Conservation (phyloP, 2,329 filamentous ascomycete species). For the Curvularia hawaiiensis region DNA sequence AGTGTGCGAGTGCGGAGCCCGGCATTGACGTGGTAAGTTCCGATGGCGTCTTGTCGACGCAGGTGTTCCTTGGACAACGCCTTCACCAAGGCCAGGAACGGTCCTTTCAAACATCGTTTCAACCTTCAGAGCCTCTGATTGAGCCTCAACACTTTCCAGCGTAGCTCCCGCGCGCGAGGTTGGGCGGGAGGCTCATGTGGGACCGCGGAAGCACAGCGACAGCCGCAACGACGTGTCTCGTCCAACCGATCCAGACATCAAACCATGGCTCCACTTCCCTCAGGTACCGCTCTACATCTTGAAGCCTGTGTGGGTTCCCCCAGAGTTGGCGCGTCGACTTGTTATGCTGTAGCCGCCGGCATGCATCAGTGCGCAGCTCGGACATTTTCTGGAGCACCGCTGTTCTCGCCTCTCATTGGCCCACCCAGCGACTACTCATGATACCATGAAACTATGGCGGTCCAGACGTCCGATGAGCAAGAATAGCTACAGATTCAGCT, state of each 20-base stretch:
- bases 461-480: slow-evolving; percentile 37
- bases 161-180: slow-evolving; percentile 48
- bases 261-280: slow-evolving; percentile 29
- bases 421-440: slow-evolving; percentile 46
- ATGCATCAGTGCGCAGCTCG: slow-evolving; percentile 43
- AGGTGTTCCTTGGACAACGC: slow-evolving; percentile 33
- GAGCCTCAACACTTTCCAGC: slow-evolving; percentile 45
- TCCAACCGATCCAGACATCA: slow-evolving; percentile 36
- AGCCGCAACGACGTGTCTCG: slow-evolving; percentile 35
- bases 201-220: slow-evolving; percentile 40
- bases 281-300: slow-evolving; percentile 22
- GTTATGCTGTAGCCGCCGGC: slow-evolving; percentile 44
- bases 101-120: slow-evolving; percentile 19
- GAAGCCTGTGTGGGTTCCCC: slow-evolving; percentile 35
- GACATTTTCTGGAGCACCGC: slow-evolving; percentile 41
- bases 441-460: slow-evolving; percentile 43
- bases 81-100: slow-evolving; percentile 21
- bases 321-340: slow-evolving; percentile 31
- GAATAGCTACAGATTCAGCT: slow-evolving; percentile 41
- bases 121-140: slow-evolving; percentile 34
- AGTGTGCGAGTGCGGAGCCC: slow-evolving; percentile 9
- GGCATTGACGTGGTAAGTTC: slow-evolving; percentile 28
- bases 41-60: slow-evolving; percentile 29
- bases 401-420: slow-evolving; percentile 41
- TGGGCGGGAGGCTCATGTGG: slow-evolving; percentile 39